Conservation (phyloP, 345 rosid species). For the Erysimum cheiranthoides region DNA sequence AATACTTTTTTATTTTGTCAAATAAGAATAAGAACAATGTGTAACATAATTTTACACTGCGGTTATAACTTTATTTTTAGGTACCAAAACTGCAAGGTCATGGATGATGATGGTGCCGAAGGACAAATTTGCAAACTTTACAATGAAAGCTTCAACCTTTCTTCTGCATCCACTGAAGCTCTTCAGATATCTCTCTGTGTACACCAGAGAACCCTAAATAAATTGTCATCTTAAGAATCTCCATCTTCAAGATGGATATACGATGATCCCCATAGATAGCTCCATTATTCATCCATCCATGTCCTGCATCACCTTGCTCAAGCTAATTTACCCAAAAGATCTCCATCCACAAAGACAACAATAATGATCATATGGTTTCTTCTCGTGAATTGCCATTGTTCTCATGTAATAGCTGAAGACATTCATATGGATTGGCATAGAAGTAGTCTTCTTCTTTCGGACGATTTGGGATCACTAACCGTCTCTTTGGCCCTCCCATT, state of each 20-base stretch:
- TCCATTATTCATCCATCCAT: conserved; percentile 33
- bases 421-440: conserved; percentile 94
- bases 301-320: conserved; percentile 28
- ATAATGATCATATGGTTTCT: conserved; percentile 32
- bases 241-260: conserved; percentile 30
- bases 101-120: conserved; percentile 25
- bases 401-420: conserved; percentile 62
- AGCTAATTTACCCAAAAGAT: conserved; percentile 13
- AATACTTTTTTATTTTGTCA: conserved; percentile 3
- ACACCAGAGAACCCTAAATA: conserved; percentile 40
- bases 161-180: conserved; percentile 32
- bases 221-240: conserved; percentile 21
- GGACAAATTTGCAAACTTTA: conserved; percentile 14
- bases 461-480: conserved; percentile 72
- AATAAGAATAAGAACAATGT: conserved; percentile 30
- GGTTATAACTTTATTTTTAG: neutral
- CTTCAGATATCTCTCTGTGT: conserved; percentile 30
- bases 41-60: conserved; percentile 24
- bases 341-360: conserved; percentile 1
- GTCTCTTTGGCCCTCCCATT: conserved; percentile 69
- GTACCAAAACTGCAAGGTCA: conserved; percentile 43
- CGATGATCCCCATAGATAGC: neutral
- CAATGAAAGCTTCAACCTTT: conserved; percentile 20
- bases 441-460: conserved; percentile 97
- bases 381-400: conserved; percentile 34